Percentiles rank a stretch among this genome's conserved stretches.
phyloP scores from a whole-genome alignment of 2,329 filamentous ascomycete species.

The Sporothrix phasma region DNA sequence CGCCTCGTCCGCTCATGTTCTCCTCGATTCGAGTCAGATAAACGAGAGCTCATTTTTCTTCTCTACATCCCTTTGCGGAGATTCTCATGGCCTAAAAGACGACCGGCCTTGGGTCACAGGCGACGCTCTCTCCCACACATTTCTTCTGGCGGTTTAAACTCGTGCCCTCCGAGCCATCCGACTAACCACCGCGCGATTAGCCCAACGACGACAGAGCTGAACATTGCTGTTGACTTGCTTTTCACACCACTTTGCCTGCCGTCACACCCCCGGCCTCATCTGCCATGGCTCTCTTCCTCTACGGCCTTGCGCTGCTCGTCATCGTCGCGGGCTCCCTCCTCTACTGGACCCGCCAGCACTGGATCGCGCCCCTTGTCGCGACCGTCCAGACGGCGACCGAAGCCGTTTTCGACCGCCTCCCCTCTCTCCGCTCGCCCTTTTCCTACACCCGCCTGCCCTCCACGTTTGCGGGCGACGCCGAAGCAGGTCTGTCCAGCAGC shows the following conservation, averaged over 20 bases:
- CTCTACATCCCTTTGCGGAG: neutral
- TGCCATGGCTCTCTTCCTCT: constrained; percentile 71
- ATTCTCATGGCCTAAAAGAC: constrained; percentile 6
- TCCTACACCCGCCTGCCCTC: constrained; percentile 68
- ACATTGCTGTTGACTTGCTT: neutral
- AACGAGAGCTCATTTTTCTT: neutral
- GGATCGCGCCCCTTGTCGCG: constrained; percentile 61
- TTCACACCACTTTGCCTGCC: no score
- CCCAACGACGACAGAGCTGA: neutral
- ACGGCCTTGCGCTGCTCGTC: constrained; percentile 61
- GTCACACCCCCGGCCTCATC: no score
- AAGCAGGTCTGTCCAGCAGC: constrained; percentile 71
- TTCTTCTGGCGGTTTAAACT: neutral
- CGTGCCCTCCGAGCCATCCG: neutral
- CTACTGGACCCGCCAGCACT: constrained; percentile 70
- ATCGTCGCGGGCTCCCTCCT: constrained; percentile 63
- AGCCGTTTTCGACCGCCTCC: constrained; percentile 35
- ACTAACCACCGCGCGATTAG: neutral
- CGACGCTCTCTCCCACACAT: neutral
- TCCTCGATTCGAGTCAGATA: neutral
- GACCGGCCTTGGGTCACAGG: neutral
- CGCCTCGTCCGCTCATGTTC: neutral
- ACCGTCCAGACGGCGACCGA: constrained; percentile 20
- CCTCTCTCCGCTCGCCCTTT: constrained; percentile 37
- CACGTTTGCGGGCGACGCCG: constrained; percentile 74